phyloP scores from a whole-genome alignment of 2,329 filamentous ascomycete species.

The Stemphylium beticola region DNA sequence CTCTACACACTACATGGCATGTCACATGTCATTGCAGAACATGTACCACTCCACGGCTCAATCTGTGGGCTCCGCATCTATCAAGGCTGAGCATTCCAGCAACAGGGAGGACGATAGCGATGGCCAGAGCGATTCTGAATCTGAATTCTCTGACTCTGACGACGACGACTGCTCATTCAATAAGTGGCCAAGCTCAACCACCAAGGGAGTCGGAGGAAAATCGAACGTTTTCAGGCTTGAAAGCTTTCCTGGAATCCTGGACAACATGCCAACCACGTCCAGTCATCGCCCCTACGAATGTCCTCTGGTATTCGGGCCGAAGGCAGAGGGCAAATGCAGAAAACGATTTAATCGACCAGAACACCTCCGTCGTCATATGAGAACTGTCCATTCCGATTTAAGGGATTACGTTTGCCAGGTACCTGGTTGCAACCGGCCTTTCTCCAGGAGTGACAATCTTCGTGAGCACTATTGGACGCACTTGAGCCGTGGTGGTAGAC shows the following conservation, averaged over 20 bases:
- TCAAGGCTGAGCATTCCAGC: neutral
- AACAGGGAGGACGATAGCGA: neutral
- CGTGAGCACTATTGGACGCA: constrained; percentile 37
- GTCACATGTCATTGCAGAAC: neutral
- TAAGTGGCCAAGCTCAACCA: neutral
- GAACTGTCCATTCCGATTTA: constrained; percentile 18
- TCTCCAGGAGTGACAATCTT: constrained; percentile 33
- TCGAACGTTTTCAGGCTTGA: constrained; percentile 17
- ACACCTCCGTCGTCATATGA: constrained; percentile 31
- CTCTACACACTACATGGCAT: neutral
- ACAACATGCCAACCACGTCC: neutral
- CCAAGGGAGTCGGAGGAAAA: neutral
- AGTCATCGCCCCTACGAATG: constrained; percentile 20
- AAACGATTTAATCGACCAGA: constrained; percentile 25
- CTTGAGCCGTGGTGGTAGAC: constrained; percentile 23
- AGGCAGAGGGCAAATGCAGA: constrained; percentile 6
- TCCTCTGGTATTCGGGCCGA: neutral
- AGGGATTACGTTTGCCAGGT: constrained; percentile 21
- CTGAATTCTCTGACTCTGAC: neutral
- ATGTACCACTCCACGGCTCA: neutral
- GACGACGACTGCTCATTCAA: neutral
- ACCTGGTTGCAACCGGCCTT: constrained; percentile 15
- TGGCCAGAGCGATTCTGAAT: neutral
- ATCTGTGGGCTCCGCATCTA: neutral
- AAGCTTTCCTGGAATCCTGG: constrained; percentile 13